Percentiles rank a stretch among this genome's conserved stretches.
phyloP scores from a whole-genome alignment of 257 asterid genomes.

The Solanum verrucosum region DNA sequence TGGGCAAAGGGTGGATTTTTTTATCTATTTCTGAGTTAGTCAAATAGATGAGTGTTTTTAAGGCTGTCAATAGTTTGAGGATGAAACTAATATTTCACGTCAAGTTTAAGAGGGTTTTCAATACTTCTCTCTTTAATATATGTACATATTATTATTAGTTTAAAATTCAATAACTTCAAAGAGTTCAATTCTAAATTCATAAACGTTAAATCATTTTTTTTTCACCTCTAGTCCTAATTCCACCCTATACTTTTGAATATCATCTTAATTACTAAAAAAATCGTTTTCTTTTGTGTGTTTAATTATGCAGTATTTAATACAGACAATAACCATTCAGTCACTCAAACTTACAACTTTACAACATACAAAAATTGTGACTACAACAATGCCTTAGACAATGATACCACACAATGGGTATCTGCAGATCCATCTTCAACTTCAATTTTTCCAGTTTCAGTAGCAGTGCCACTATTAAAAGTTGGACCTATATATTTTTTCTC shows the following conservation, averaged over 20 bases:
- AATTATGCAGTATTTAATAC: slow-evolving; percentile 65
- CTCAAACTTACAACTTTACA: slow-evolving; percentile 64
- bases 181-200: no score
- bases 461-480: slow-evolving; percentile 44
- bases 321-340: slow-evolving; percentile 75
- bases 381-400: slow-evolving; percentile 38
- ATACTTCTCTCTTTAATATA: no score
- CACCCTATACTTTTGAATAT: neutral
- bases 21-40: no score
- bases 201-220: no score
- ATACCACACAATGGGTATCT: slow-evolving; percentile 55
- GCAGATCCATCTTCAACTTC: slow-evolving; percentile 55
- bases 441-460: slow-evolving; percentile 23
- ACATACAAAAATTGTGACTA: slow-evolving; percentile 49
- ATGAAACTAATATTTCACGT: no score
- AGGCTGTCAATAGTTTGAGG: no score
- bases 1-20: no score
- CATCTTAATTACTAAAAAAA: neutral
- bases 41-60: no score
- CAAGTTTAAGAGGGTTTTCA: no score
- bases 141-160: no score
- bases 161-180: no score
- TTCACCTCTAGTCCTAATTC: no score
- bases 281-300: neutral
- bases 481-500: slow-evolving; percentile 73